Evolutionary conservation across 768 basidiomycete genomes (phyloP), one percentile per base, ranked within the genome.

Genomic region (Agaricus subrufescens): DNA sequence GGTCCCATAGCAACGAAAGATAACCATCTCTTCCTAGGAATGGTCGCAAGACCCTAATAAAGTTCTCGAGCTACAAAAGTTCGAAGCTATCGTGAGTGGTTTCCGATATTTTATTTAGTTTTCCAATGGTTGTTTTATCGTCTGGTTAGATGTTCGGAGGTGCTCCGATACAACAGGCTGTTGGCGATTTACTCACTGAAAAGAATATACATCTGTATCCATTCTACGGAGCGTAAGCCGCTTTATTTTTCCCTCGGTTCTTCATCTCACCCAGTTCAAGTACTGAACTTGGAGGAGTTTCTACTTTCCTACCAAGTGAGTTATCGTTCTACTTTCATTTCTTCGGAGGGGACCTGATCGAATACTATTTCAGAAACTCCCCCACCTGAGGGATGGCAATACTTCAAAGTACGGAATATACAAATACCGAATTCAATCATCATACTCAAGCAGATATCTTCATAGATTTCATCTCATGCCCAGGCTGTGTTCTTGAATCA

Each of bases 141-240:
- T 27, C 38, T 10, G 23, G 31, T 31, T 53, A 67, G 67, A 56
- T 65, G 50, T 67, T 61, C 51, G 66, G 60, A 1, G 65, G 68
- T 8, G 66, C 61, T 3, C 63, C 66, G 0, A 52, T 67, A 11
- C 67, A 71, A 11, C 59, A 69, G 51, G 64, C 62, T 3, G 59
- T 54, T 11, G 67, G 66, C 12, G 64, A 69, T 46, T 44, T 43
- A 31, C 58, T 66, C 11, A 50, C 56, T 4, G 12, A 46, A 23
- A 42, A 61, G 6, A 65, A 65, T 12, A 58, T 66, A 3, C 56
- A 60, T 2, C 45, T 77, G 1, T 46, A 57, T 6, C 64, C 62
- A 3, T 57, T 69, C 25, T 80, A 74, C 50, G 78, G 75, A 29
- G 60, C 67, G 65, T 78, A 53, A 58, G 72, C 63, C 2, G 43